A percentile compares a stretch with the other conserved stretches of the same genome.
These are phyloP conservation scores for Zea luxurians DNA, from an alignment of 176 grass and related monocot genomes.

Conservation along the genomic window DNA sequence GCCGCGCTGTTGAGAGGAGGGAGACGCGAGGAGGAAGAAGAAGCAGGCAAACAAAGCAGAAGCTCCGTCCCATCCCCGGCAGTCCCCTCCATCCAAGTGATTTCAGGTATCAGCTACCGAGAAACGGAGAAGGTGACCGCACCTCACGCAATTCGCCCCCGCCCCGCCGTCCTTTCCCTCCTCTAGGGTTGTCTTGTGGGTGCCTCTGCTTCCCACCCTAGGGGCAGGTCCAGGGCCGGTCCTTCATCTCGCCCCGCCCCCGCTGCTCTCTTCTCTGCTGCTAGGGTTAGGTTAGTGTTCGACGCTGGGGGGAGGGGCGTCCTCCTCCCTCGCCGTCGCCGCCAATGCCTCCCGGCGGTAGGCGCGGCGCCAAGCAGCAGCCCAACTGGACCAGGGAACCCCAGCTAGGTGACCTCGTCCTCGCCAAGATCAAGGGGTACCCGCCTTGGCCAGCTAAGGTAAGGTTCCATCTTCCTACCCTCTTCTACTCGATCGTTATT, in stretches of 20 bases:
- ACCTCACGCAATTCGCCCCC: neutral
- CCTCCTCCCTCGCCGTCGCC: constrained; percentile 19
- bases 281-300: constrained; percentile 70
- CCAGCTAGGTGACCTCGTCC: constrained; percentile 79
- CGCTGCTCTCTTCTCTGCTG: constrained; percentile 1
- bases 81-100: neutral
- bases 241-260: neutral
- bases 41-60: neutral
- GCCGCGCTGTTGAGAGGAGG: neutral
- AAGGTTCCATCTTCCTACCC: neutral
- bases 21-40: neutral
- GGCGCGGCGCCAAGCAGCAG: constrained; percentile 59
- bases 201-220: neutral
- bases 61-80: neutral
- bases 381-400: constrained; percentile 66
- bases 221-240: neutral
- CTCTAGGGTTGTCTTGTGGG: constrained; percentile 6
- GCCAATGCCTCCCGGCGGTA: constrained; percentile 67
- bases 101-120: neutral
- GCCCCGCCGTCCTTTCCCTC: constrained; percentile 22
- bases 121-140: neutral
- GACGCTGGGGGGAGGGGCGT: constrained; percentile 5
- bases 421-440: constrained; percentile 98
- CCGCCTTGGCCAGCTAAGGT: constrained; percentile 94
- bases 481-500: neutral